Conservation (phyloP, 129 eudicot species). For the Tanacetum coccineum region DNA sequence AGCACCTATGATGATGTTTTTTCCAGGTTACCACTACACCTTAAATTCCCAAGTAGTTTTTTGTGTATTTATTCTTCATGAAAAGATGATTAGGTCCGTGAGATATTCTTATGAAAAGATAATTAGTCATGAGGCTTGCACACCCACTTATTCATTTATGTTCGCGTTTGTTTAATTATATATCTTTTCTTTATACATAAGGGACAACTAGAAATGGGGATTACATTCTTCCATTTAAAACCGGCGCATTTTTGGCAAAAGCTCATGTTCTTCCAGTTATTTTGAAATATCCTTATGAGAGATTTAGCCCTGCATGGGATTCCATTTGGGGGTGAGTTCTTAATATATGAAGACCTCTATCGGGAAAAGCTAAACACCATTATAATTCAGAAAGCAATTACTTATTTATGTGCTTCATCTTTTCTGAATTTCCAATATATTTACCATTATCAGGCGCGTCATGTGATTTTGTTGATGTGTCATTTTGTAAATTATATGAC, state of each 20-base stretch:
- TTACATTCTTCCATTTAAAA: not conserved
- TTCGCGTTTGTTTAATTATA: too few relatives aligned
- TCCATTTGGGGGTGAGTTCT: conserved; percentile 74
- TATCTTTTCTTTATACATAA: not conserved
- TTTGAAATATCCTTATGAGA: conserved; percentile 21
- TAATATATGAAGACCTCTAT: not conserved
- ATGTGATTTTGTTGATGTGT: conserved; percentile 74
- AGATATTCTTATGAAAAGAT: too few relatives aligned
- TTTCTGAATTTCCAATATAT: not conserved
- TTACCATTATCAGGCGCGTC: conserved; percentile 50
- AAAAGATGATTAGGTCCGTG: too few relatives aligned
- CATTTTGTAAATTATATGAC: conserved; percentile 79
- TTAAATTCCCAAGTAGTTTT: too few relatives aligned
- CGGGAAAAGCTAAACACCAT: not conserved
- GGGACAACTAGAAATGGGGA: not conserved
- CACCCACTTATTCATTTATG: too few relatives aligned
- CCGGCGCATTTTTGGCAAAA: not conserved
- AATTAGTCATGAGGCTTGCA: too few relatives aligned
- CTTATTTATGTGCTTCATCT: not conserved
- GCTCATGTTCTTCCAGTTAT: not conserved
- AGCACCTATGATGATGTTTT: too few relatives aligned
- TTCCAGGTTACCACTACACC: too few relatives aligned
- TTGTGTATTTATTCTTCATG: too few relatives aligned
- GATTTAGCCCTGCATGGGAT: conserved; percentile 99
- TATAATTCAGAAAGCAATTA: not conserved